These are phyloP conservation scores for Coemansia sp. DNA, from an alignment of 192 early-diverging fungal genomes.

Conservation along the genomic window DNA sequence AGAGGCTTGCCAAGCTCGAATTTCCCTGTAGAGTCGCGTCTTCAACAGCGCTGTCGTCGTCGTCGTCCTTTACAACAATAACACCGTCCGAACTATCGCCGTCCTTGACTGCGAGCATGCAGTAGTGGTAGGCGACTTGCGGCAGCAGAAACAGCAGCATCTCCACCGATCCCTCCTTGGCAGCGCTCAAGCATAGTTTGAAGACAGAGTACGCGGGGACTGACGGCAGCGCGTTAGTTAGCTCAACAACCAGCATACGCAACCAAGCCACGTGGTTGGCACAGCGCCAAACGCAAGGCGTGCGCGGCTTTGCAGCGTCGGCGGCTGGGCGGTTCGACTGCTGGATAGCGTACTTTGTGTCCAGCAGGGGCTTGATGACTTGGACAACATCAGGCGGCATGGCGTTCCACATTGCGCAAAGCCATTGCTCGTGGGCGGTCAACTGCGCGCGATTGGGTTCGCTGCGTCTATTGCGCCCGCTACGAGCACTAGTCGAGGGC, in stretches of 20 bases:
- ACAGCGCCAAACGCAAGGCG: constrained; percentile 19
- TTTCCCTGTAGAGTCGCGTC: neutral
- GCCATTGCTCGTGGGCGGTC: constrained; percentile 1
- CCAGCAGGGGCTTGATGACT: constrained; percentile 34
- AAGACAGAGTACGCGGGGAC: constrained; percentile 18
- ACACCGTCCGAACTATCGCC: neutral
- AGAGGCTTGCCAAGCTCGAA: neutral
- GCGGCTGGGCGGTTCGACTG: constrained; percentile 6
- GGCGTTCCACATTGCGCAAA: constrained; percentile 41
- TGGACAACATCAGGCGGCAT: constrained; percentile 30
- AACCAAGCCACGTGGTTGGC: constrained; percentile 31
- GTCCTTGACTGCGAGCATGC: constrained; percentile 1
- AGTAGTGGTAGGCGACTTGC: constrained; percentile 35
- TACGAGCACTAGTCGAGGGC: neutral
- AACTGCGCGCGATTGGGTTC: constrained; percentile 3
- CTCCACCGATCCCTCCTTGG: constrained; percentile 39
- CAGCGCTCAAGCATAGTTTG: constrained; percentile 31
- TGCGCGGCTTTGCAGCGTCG: neutral
- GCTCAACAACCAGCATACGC: constrained; percentile 35
- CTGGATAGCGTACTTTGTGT: constrained; percentile 51
- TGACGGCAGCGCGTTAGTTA: constrained; percentile 13
- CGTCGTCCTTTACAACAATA: constrained; percentile 26
- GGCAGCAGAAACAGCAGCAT: constrained; percentile 39
- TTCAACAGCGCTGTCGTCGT: neutral
- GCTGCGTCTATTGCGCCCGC: constrained; percentile 5